Base-by-base conservation (phyloP, 2,329 filamentous ascomycete species). In the Fusarium caatingaense region DNA sequence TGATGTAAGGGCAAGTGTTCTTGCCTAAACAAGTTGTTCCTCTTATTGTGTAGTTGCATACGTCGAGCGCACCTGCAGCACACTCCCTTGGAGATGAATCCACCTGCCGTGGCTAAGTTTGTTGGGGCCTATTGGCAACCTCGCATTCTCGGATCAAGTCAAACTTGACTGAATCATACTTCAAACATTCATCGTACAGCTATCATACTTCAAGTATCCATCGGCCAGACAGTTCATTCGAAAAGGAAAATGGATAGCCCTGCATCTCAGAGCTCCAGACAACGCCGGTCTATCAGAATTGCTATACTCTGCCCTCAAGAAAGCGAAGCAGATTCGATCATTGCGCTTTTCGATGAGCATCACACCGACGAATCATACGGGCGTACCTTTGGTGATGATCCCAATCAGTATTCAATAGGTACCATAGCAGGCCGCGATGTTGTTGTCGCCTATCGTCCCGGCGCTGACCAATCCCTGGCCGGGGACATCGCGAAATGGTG, bases 221-320 rank as follows among this genome's bases (percentile, higher is more conserved):
- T 37, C 34, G 34, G n/a, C 9, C 18, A 37, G 34, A n/a, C 3
- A 37, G 6, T 37, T 37, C 34, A 6, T n/a, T 37, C 5, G 34
- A 37, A 11, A 37, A 30, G 12, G 2, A 30, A 37, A 37, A 37
- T 37, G 34, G 11, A 10, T 37, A 37, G 18, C 18, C 9, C 34
- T 6, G 34, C 16, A n/a, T 6, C 34, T n/a, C 16, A 37, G 11
- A 37, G 16, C 18, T 37, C 18, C 18, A 37, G 10, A 37, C 16
- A 6, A 37, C 34, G 16, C 16, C 34, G 34, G 9, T 37, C 34
- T 37, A 37, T 37, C 9, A 37, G 34, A n/a, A 60, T 59, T 12
- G 60, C 60, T 3, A 66, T 66, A 5, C 42, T 66, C 9, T 66
- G 59, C 16, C 59, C 54, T 9, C 40, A 59, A 0, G 20, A 48